A percentile compares a stretch with the other conserved stretches of the same genome.
phyloP scores from a whole-genome alignment of 192 early-diverging fungal species.

The Gaertneriomyces semiglobifer region DNA sequence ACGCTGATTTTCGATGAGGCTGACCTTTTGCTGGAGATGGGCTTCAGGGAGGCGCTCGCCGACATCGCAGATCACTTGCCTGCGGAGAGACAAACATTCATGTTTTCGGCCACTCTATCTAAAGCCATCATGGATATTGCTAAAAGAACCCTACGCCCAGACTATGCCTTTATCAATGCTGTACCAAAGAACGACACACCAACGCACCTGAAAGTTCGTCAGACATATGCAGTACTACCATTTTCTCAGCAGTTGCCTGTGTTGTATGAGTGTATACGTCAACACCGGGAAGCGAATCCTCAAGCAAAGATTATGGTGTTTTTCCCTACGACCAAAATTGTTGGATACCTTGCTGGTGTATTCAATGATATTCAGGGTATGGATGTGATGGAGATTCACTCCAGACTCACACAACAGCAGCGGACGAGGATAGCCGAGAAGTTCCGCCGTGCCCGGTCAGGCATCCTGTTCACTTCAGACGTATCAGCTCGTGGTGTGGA shows the following conservation, averaged over 20 bases:
- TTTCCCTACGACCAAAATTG: constrained; percentile 73
- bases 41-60: constrained; percentile 77
- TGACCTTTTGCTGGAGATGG: constrained; percentile 92
- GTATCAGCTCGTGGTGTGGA: constrained; percentile 97
- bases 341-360: constrained; percentile 58
- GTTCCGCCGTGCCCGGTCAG: constrained; percentile 64
- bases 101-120: constrained; percentile 92
- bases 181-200: constrained; percentile 81
- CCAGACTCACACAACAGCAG: constrained; percentile 68
- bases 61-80: constrained; percentile 61
- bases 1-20: constrained; percentile 89
- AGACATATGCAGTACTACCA: constrained; percentile 68
- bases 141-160: constrained; percentile 55
- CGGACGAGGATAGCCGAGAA: constrained; percentile 67
- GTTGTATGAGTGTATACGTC: constrained; percentile 63
- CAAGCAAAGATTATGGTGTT: constrained; percentile 89
- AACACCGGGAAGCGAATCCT: constrained; percentile 53
- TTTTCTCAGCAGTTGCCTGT: constrained; percentile 58
- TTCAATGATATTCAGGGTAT: constrained; percentile 49
- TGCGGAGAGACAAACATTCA: constrained; percentile 74
- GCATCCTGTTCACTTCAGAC: constrained; percentile 88
- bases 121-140: constrained; percentile 67
- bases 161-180: constrained; percentile 73
- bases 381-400: constrained; percentile 69
- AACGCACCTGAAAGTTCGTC: constrained; percentile 76